A percentile compares a stretch with the other conserved stretches of the same genome.
phyloP scores from a whole-genome alignment of 306 rosid genomes.

The Benincasa hispida region DNA sequence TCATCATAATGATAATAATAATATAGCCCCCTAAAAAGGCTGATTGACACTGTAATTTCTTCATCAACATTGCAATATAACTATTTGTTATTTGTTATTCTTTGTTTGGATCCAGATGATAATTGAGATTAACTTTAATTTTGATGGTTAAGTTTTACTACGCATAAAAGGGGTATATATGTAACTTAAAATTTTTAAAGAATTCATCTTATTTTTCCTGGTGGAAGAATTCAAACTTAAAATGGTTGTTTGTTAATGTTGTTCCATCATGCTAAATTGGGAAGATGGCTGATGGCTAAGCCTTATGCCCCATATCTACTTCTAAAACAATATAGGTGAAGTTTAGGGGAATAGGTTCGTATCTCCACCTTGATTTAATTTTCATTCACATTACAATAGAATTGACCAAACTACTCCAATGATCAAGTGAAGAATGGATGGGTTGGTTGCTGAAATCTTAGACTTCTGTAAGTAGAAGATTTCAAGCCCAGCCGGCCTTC shows the following conservation, averaged over 20 bases:
- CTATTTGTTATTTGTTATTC: too few relatives aligned
- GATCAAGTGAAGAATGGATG: neutral
- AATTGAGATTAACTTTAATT: neutral
- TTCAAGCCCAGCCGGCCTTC: neutral
- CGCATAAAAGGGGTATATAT: too few relatives aligned
- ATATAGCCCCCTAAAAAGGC: too few relatives aligned
- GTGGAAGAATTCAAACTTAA: too few relatives aligned
- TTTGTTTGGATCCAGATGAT: neutral
- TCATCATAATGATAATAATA: too few relatives aligned
- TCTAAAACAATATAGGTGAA: neutral
- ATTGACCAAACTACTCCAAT: neutral
- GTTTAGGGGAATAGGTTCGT: neutral
- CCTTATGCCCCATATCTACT: neutral
- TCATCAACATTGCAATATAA: too few relatives aligned
- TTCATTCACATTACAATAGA: neutral
- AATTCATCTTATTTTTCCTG: too few relatives aligned
- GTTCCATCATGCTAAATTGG: too few relatives aligned
- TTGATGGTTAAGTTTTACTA: too few relatives aligned
- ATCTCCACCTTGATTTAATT: neutral
- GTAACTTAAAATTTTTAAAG: too few relatives aligned
- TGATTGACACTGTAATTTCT: too few relatives aligned
- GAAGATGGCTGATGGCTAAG: neutral
- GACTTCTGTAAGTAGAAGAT: neutral
- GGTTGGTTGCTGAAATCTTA: neutral
- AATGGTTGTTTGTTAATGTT: neutral